Evolutionary conservation across 768 basidiomycete species (phyloP).

Genomic region (Russula vinacea): DNA sequence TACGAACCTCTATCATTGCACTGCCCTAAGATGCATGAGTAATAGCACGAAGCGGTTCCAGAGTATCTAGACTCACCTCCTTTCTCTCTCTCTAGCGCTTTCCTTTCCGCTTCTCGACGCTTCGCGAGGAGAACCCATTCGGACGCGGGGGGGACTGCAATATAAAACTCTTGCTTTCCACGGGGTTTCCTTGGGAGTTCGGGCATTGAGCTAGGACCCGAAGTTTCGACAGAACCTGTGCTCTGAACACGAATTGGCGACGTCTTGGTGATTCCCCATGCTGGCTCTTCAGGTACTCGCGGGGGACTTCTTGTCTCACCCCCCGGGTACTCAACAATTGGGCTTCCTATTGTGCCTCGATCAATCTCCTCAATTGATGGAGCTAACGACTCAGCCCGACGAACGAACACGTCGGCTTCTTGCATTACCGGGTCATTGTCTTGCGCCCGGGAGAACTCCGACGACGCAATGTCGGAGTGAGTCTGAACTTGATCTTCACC

Average conservation of each 20-base stretch:
- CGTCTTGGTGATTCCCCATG: not conserved
- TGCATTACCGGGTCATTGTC: not conserved
- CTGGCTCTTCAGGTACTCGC: not conserved
- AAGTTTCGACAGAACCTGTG: not conserved
- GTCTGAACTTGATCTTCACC: not conserved
- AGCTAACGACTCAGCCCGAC: slow-evolving; percentile 14
- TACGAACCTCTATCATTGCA: slow-evolving; percentile 22
- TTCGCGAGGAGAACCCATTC: slow-evolving; percentile 25
- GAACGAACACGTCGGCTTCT: slow-evolving; percentile 10
- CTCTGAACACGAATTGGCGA: not conserved
- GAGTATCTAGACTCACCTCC: slow-evolving; percentile 4
- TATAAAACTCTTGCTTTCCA: slow-evolving; percentile 16
- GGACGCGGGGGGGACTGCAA: slow-evolving; percentile 13
- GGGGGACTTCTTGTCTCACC: not conserved
- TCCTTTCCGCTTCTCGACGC: slow-evolving; percentile 16
- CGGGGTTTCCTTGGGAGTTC: not conserved
- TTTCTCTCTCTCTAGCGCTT: not conserved
- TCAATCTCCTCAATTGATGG: slow-evolving; percentile 3
- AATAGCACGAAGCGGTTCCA: not conserved
- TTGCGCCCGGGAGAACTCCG: not conserved
- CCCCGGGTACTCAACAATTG: not conserved
- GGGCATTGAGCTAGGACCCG: not conserved
- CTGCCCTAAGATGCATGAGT: slow-evolving; percentile 15
- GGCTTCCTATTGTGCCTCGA: not conserved
- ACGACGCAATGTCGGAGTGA: not conserved